Evolutionary conservation across 106 monocot genomes (phyloP), one percentile per base, ranked within the genome.

Genomic region (Dendrobium chrysotoxum): DNA sequence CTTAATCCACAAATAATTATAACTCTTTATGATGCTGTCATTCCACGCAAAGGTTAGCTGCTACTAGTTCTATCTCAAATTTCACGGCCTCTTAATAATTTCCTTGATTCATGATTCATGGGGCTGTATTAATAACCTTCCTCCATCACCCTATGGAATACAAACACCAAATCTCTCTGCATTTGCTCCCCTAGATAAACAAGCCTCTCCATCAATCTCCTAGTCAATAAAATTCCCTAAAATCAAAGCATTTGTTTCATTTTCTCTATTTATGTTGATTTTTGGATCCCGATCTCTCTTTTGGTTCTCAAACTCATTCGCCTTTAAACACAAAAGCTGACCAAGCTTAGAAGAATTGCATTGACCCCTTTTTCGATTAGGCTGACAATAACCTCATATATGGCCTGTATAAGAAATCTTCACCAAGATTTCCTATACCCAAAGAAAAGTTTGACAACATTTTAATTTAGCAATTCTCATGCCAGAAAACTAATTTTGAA

Each of bases 381-480:
- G 42, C 89, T 61, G 82, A 89, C 74, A 84, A 77, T 5, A 92
- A 91, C 64, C 86, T 95, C n/a, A 77, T 74, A 15, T 91, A 91
- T 39, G 86, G 93, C 7, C 91, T 93, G 40, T 25, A 25, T 13
- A 89, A 83, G 83, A 88, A 83, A 25, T 74, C 31, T 1, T 83
- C 90, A 40, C 86, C 86, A 30, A 82, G 80, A 17, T 72, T 82
- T 35, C 81, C 87, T 17, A 38, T 70, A 46, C 55, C 61, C 28
- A 45, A 38, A 40, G 86, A 86, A 38, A 75, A 82, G 25, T 86
- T 88, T 64, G 80, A 66, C 41, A 87, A 89, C 38, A 77, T 38
- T 89, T 95, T 76, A 91, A 95, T 50, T 55, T 88, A 13, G 87
- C 86, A 76, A 91, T 92, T 79, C 78, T 91, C 66, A 86, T 89